Conservation (phyloP, 352 stramenopile species). For the Aphanomyces astaci region DNA sequence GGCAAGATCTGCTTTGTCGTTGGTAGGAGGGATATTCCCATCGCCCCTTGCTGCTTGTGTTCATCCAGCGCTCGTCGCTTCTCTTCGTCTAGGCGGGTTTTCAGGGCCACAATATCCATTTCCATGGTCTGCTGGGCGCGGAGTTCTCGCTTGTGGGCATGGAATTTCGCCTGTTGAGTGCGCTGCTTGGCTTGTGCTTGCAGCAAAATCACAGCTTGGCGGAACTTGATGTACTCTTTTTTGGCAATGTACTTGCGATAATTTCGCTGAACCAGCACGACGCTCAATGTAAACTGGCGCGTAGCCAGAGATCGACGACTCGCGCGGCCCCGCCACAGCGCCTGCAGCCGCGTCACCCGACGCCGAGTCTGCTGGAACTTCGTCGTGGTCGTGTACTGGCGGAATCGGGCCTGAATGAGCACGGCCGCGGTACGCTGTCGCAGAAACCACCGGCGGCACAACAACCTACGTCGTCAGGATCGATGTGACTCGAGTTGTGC, state of each 20-base stretch:
- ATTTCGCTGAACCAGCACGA: constrained; percentile 37
- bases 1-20: constrained; percentile 8
- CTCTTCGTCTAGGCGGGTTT: constrained; percentile 68
- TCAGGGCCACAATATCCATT: constrained; percentile 61
- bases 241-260: constrained; percentile 43
- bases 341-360: constrained; percentile 52
- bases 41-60: constrained; percentile 72
- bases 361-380: constrained; percentile 25
- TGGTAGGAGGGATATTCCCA: not conserved
- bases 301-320: constrained; percentile 1
- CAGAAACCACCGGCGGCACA: constrained; percentile 39
- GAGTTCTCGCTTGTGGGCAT: constrained; percentile 44
- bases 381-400: not conserved
- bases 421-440: not conserved
- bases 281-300: constrained; percentile 44
- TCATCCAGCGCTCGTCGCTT: constrained; percentile 60
- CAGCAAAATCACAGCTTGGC: constrained; percentile 59
- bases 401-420: not conserved
- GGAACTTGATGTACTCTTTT: constrained; percentile 48
- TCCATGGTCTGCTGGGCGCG: constrained; percentile 71
- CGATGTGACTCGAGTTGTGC: no score
- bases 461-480: constrained; percentile 39
- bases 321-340: constrained; percentile 49
- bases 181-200: constrained; percentile 67
- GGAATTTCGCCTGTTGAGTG: constrained; percentile 67